These are phyloP conservation scores for Micromonas pusilla DNA, from an alignment of 139 green algal genomes.

Conservation along the genomic window DNA sequence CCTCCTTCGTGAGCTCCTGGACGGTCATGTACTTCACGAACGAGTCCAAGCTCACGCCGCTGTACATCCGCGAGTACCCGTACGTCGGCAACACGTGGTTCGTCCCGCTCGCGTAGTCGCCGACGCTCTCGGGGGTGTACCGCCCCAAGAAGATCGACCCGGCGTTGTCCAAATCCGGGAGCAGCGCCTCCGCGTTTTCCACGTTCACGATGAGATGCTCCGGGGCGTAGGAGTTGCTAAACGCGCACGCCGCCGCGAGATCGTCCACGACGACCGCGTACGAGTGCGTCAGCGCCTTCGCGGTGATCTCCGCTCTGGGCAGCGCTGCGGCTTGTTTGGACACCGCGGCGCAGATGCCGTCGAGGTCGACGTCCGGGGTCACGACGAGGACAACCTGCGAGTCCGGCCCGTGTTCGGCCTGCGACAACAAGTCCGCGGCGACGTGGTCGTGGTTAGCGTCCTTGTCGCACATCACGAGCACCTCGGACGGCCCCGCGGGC, in stretches of 20 bases:
- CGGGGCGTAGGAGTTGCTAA: conserved; percentile 69
- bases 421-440: conserved; percentile 88
- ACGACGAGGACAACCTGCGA: conserved; percentile 89
- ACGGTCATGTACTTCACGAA: conserved; percentile 99
- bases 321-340: conserved; percentile 69
- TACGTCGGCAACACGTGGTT: conserved; percentile 98
- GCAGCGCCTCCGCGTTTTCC: conserved; percentile 75
- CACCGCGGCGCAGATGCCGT: conserved; percentile 67
- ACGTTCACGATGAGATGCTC: conserved; percentile 98
- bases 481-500: conserved; percentile 76
- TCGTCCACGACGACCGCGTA: conserved; percentile 61
- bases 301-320: conserved; percentile 72
- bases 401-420: conserved; percentile 94
- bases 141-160: conserved; percentile 88
- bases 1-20: conserved; percentile 66
- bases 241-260: conserved; percentile 57
- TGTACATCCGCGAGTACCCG: conserved; percentile 96
- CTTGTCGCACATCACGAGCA: conserved; percentile 89
- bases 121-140: conserved; percentile 92
- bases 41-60: conserved; percentile 83
- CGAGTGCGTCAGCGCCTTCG: conserved; percentile 79
- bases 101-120: conserved; percentile 95
- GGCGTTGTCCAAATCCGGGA: conserved; percentile 78
- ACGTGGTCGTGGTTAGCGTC: conserved; percentile 67
- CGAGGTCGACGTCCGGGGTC: conserved; percentile 76